Conservation (phyloP, 768 basidiomycete species). For the Lyophyllum semitale region DNA sequence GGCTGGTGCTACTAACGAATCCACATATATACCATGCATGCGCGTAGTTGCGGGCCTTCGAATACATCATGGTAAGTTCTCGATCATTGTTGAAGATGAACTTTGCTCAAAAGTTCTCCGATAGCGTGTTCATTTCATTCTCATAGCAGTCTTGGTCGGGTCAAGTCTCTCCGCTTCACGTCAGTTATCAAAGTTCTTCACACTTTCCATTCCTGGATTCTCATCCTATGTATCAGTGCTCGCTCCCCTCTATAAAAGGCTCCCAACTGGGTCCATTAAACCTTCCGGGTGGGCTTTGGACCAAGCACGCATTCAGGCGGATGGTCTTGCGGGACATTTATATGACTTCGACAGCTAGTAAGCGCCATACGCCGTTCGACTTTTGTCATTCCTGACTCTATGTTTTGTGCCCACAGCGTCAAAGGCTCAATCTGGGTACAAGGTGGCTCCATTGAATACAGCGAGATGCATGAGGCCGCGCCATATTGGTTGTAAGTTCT, state of each 20-base stretch:
- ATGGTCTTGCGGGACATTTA: slow-evolving; percentile 41
- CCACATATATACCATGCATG: slow-evolving; percentile 3
- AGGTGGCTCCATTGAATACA: slow-evolving; percentile 43
- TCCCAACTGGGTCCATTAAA: slow-evolving; percentile 38
- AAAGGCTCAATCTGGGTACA: slow-evolving; percentile 45
- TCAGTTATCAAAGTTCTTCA: neutral
- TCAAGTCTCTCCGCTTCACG: slow-evolving; percentile 1
- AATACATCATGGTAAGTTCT: slow-evolving; percentile 1
- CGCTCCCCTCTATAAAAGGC: slow-evolving; percentile 29
- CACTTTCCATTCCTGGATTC: neutral
- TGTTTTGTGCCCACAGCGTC: slow-evolving; percentile 25
- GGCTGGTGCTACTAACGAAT: neutral
- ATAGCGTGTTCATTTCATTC: neutral
- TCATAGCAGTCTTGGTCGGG: neutral
- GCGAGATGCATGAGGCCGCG: slow-evolving; percentile 44
- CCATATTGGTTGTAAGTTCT: slow-evolving; percentile 45
- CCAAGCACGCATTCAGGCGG: slow-evolving; percentile 41
- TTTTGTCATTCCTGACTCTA: neutral
- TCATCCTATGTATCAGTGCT: slow-evolving; percentile 23
- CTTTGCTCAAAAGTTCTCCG: neutral
- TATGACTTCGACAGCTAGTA: slow-evolving; percentile 43
- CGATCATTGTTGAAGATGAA: neutral
- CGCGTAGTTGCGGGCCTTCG: neutral
- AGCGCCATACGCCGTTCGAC: slow-evolving; percentile 2
- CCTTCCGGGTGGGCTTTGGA: slow-evolving; percentile 41